phyloP scores from a whole-genome alignment of 176 grass and related monocot species.

The Microstegium vimineum region DNA sequence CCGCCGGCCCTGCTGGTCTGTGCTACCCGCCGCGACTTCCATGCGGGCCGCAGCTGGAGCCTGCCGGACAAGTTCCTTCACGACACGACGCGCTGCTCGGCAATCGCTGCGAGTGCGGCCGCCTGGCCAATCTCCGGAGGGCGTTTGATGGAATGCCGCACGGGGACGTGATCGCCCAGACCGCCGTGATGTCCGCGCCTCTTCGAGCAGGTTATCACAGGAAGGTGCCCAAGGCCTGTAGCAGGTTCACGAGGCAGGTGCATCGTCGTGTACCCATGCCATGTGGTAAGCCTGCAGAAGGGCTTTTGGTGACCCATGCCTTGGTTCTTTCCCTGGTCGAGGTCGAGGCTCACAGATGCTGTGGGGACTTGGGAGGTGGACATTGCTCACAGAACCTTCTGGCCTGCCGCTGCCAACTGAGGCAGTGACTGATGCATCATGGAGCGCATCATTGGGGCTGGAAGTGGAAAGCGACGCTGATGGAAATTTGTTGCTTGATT shows the following conservation, averaged over 20 bases:
- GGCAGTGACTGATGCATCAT: slow-evolving; percentile 9
- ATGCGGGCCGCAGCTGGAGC: not conserved
- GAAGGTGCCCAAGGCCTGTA: slow-evolving; percentile 30
- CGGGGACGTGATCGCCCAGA: slow-evolving; percentile 29
- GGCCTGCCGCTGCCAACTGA: not conserved
- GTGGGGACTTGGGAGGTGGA: slow-evolving; percentile 8
- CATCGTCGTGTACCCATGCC: not conserved
- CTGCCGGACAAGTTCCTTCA: slow-evolving; percentile 6
- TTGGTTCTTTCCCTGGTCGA: not conserved
- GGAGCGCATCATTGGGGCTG: slow-evolving; percentile 29
- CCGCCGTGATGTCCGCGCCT: slow-evolving; percentile 22
- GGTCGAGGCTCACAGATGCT: slow-evolving; percentile 25
- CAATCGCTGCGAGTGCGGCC: slow-evolving; percentile 12
- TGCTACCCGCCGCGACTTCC: not conserved
- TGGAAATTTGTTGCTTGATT: not conserved
- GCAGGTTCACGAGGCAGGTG: slow-evolving; percentile 31
- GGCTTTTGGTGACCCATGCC: slow-evolving; percentile 19
- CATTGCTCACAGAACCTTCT: slow-evolving; percentile 13
- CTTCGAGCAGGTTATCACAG: slow-evolving; percentile 9
- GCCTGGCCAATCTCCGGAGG: not conserved
- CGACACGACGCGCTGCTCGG: slow-evolving; percentile 24
- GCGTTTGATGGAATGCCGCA: slow-evolving; percentile 55
- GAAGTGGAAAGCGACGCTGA: not conserved
- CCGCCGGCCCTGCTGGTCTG: slow-evolving; percentile 23
- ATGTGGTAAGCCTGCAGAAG: slow-evolving; percentile 24